Evolutionary conservation across 1,139 yeast genomes (phyloP), one percentile per base, ranked within the genome.

Genomic region (Candida gigantensis): DNA sequence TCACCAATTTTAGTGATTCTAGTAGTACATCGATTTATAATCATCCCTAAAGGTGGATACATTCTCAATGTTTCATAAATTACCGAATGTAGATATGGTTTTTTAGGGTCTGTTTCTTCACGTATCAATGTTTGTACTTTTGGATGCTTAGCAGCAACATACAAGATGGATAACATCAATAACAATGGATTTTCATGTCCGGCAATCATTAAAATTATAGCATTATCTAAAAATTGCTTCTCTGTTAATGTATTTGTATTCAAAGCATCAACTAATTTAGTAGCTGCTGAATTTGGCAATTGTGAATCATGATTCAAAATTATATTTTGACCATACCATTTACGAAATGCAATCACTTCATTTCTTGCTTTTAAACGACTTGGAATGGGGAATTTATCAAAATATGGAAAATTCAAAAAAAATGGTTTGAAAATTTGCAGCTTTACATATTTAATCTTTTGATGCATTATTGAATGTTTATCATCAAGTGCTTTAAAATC

Each of bases 101-200:
- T 28, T 11, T 23, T 24, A 9, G 36, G 28, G 24, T 37, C 41
- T 9, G 28, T 28, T 41, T 71, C 72, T 1, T 47, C 36, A 36
- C 77, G 53, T 11, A 77, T 45, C 10, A 40, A 42, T 1, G 42
- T 33, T 47, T 78, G 83, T 37, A 70, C 51, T 0, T 47, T 32
- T 0, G 55, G 54, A 34, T 57, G 37, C 42, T 76, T 77, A 2
- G 76, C 75, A 24, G 79, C 47, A 7, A 75, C 51, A 43, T 69
- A 78, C 6, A 79, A 47, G 3, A 74, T 48, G 0, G 82, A 74
- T 1, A 74, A 66, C 45, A 79, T 51, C 11, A 78, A 55, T 14
- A 79, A 50, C 41, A 76, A 78, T 0, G 85, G 85, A 41, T 79
- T 79, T 46, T 79, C 85, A 53, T 79, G 84, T 0, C 84, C 84